Evolutionary conservation across 148 eudicot genomes (phyloP), one percentile per base, ranked within the genome.

Genomic region (Silene latifolia): DNA sequence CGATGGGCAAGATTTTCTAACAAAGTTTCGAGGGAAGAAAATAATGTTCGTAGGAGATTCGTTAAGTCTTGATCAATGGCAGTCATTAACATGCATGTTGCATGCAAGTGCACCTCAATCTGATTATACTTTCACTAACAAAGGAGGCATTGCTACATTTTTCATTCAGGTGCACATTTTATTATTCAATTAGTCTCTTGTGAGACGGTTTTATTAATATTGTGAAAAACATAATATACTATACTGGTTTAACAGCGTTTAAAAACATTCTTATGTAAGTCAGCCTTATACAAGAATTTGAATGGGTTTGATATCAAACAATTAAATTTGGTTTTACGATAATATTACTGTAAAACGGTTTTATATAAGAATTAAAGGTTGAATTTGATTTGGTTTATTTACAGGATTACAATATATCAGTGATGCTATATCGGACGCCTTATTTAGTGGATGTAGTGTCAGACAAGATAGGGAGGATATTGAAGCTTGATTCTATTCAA

Each of bases 11-110:
- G 80, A 76, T 63, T 76, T 87, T 19, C 27, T 87, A 47, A 67
- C 35, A 58, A 87, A 59, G 58, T 71, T 46, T 7, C 74, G 14
- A 15, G 87, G 86, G n/a, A 87, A 87, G 72, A 85, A 76, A 53
- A 84, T 86, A 64, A 69, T 84, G 84, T 80, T 80, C 15, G 82
- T 86, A 0, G 89, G 89, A 63, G 89, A 87, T 74, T 85, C 85
- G 0, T 54, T 85, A 14, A 83, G 86, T 61, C 67, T 76, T 0
- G 74, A 85, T 75, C 88, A 87, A 69, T 85, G 85, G 84, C 83
- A 83, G 42, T 87, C 90, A 6, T 54, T 87, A 13, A 81, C 77
- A 10, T 87, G 90, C 81, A 76, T 85, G 84, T 73, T 87, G 10
- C 82, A 87, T 53, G 78, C 79, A 21, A 68, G 83, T 20, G 78